Conservation (phyloP, 2,329 filamentous ascomycete species). For the Apiospora sp. region DNA sequence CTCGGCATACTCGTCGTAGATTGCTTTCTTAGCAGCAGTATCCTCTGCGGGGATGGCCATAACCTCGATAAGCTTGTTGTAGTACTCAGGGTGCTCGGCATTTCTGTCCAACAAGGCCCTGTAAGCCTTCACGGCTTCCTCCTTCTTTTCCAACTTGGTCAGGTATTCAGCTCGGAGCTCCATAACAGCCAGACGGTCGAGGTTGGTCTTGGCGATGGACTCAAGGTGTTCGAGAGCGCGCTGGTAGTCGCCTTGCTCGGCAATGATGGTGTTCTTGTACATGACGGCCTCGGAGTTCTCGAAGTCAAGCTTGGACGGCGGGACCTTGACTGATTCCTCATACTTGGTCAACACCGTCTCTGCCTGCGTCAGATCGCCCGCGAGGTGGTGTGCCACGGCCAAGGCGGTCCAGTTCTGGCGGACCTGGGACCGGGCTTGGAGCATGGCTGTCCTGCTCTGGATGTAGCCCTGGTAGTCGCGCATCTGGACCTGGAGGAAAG, state of each 20-base stretch:
- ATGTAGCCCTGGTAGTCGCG: slow-evolving; percentile 94
- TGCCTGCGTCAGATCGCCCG: slow-evolving; percentile 84
- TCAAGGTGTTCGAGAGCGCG: slow-evolving; percentile 89
- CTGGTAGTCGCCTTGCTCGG: slow-evolving; percentile 83
- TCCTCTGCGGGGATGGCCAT: slow-evolving; percentile 70
- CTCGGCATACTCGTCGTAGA: slow-evolving; percentile 84
- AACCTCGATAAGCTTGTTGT: slow-evolving; percentile 75
- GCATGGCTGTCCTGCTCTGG: slow-evolving; percentile 86
- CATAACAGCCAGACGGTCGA: slow-evolving; percentile 85
- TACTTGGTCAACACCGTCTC: slow-evolving; percentile 92
- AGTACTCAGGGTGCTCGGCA: slow-evolving; percentile 86
- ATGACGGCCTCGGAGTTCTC: slow-evolving; percentile 94
- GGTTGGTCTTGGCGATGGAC: slow-evolving; percentile 75
- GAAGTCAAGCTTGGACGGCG: slow-evolving; percentile 79
- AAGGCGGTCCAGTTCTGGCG: slow-evolving; percentile 98
- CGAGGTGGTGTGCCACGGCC: slow-evolving; percentile 89
- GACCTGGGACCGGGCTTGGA: slow-evolving; percentile 81
- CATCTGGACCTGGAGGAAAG: slow-evolving; percentile 94
- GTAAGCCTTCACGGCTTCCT: slow-evolving; percentile 85
- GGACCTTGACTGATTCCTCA: slow-evolving; percentile 88
- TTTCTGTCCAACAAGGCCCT: slow-evolving; percentile 84
- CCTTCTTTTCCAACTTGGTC: slow-evolving; percentile 75
- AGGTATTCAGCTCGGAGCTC: slow-evolving; percentile 89
- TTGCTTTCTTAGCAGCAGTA: slow-evolving; percentile 68
- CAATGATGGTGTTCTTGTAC: slow-evolving; percentile 96